Base-by-base conservation (phyloP, 2,329 filamentous ascomycete species). In the Hypoxylon sp. region DNA sequence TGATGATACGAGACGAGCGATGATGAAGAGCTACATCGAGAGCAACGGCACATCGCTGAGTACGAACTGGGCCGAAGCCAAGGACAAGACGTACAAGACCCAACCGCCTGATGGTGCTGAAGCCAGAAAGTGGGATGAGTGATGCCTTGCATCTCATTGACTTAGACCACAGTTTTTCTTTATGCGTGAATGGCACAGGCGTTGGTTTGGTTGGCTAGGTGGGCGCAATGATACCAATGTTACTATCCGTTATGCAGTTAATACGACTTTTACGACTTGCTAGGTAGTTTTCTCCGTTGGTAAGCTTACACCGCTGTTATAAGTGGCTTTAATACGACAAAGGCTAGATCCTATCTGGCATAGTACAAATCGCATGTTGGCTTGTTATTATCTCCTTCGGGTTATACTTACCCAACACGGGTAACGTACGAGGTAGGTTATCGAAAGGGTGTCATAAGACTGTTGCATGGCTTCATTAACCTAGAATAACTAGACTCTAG, bases 11-110 rank as follows among this genome's bases (percentile, higher is more conserved):
- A 89, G 90, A 76, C 89, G 94, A 1, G 96, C 96, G 7, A 99
- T 99, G 96, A 93, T 97, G 89, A 99, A 99, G 87, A 97, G 93
- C 77, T 98, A 93, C 76, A 86, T 89, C 13, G 95, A 99, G 84
- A 98, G 94, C 79, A 96, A 97, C 73, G 96, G 96, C 3, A 99
- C 96, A 0, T 88, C 92, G 2, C 82, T 99, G 53, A 98, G 93
- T 79, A 99, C 96, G 0, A 93, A 95, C 78, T 99, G 96, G 96
- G 81, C 82, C 9, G 92, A 97, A 68, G 95, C 98, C 19, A 87
- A 88, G 55, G 87, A 85, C 69, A 89, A 88, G 17, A 91, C 82
- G 23, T 91, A 98, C 25, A 88, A 93, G 77, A 92, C 90, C 0
- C 80, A 83, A 36, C 91, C 93, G 7, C 93, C 93, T 0, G 91